phyloP scores from a whole-genome alignment of 805 yeast genomes.

The Tetrapisispora taiwanensis region DNA sequence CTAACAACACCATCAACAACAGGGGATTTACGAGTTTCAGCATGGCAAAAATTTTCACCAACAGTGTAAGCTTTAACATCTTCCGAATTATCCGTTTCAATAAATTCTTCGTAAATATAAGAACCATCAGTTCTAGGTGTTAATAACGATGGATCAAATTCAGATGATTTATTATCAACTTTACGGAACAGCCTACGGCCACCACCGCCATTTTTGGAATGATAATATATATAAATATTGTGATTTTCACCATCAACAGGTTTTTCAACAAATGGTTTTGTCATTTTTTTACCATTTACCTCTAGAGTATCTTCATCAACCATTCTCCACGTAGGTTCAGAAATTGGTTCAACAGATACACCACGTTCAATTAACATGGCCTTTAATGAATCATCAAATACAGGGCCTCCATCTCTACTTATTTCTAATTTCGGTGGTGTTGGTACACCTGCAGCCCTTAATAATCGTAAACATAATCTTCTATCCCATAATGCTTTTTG shows the following conservation, averaged over 20 bases:
- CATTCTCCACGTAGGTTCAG: constrained; percentile 80
- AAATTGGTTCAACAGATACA: constrained; percentile 34
- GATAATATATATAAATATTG: constrained; percentile 86
- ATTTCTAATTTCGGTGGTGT: constrained; percentile 85
- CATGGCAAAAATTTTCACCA: constrained; percentile 85
- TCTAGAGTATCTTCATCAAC: constrained; percentile 72
- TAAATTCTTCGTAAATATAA: constrained; percentile 82
- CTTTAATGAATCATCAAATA: constrained; percentile 57
- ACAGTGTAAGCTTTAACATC: constrained; percentile 98
- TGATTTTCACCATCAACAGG: constrained; percentile 99
- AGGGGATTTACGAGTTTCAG: constrained; percentile 96
- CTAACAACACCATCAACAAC: constrained; percentile 99
- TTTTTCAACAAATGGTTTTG: constrained; percentile 92
- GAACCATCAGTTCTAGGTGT: constrained; percentile 84
- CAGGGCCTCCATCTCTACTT: constrained; percentile 95
- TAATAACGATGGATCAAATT: constrained; percentile 73
- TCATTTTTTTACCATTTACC: constrained; percentile 61
- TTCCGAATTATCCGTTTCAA: constrained; percentile 97
- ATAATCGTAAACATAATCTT: constrained; percentile 67
- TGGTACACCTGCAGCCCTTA: constrained; percentile 76
- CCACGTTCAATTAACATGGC: constrained; percentile 53
- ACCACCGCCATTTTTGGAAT: constrained; percentile 88
- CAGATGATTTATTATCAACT: constrained; percentile 94
- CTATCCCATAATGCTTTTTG: constrained; percentile 98
- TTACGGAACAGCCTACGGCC: constrained; percentile 90